Percentiles rank a stretch among this genome's conserved stretches.
Conservation (phyloP, 73 alveolate genomes). For the Symbiodinium pilosum region DNA sequence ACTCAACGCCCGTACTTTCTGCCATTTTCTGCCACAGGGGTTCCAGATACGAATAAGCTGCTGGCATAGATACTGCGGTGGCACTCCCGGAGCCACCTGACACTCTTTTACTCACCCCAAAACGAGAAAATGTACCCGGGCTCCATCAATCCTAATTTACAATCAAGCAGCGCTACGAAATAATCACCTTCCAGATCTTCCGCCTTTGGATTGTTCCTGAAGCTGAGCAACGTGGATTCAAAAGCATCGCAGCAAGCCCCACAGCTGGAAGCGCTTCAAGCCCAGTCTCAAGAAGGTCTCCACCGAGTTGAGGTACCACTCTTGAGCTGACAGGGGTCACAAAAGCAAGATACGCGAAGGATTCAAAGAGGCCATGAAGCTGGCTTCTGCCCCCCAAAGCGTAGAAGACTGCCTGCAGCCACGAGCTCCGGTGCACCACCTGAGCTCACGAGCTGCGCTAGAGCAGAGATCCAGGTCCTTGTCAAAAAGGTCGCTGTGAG, state of each 20-base stretch:
- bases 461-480: not conserved
- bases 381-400: too few species aligned
- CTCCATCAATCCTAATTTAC: not conserved
- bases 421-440: not conserved
- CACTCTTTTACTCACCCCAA: too few species aligned
- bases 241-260: too few species aligned
- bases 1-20: not conserved
- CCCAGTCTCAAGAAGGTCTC: not conserved
- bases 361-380: too few species aligned
- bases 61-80: slow-evolving; percentile 26
- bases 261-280: not conserved
- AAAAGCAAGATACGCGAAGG: not conserved
- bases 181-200: slow-evolving; percentile 51
- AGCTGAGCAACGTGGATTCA: too few species aligned
- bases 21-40: not conserved
- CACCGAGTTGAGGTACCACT: not conserved
- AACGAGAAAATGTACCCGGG: not conserved
- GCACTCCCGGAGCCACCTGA: slow-evolving; percentile 38
- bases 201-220: slow-evolving; percentile 31
- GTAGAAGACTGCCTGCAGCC: not conserved
- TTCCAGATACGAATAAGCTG: not conserved
- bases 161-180: slow-evolving; percentile 20
- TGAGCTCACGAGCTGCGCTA: not conserved
- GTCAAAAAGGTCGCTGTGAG: too few species aligned
- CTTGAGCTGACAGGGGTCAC: not conserved